Evolutionary conservation across 305 asterid genomes (phyloP), one percentile per base, ranked within the genome.

Genomic region (Solanum hybrid): DNA sequence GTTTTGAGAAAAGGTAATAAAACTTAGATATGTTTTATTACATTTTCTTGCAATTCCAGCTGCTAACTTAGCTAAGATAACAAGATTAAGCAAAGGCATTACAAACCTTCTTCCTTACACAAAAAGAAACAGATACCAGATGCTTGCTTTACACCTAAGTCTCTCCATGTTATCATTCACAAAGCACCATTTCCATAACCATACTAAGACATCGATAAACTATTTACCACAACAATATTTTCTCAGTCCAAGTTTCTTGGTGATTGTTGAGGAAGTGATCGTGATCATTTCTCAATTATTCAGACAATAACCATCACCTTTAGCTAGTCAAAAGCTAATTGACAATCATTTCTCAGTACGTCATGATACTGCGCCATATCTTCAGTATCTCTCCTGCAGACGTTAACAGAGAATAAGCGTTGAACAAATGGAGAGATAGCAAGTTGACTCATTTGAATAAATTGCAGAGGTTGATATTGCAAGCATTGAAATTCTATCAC

Each of bases 351-450:
- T 81, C 68, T 39, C 68, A 81, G 68, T 57, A 38, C 17, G 13
- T 26, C 68, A 38, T 24, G 68, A 81, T n/a, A 24, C 65, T 12
- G 31, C 12, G 10, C 26, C 27, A 87, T 68, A 33, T 36, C 51
- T 31, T 87, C 83, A 87, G 24, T 72, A 72, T 26, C 82, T 87
- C 41, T 13, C 83, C 89, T 87, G 89, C 82, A 72, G 14, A 87
- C 3, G 0, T 13, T 24, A 41, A 70, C 70, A 70, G 65, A 24
- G 20, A 20, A 12, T 22, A 15, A 39, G 77, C 5, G 29, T 24
- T 38, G 26, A 68, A 36, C 36, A 87, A 37, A 37, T 24, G 26
- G 70, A 26, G 22, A 32, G 11, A 86, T n/a, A 85, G 11, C 39
- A 41, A 27, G n/a, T 41, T 3, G 20, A 77, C 7, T 37, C n/a